Conservation (phyloP, 2,329 filamentous ascomycete genomes). For the Fusarium euwallaceae region DNA sequence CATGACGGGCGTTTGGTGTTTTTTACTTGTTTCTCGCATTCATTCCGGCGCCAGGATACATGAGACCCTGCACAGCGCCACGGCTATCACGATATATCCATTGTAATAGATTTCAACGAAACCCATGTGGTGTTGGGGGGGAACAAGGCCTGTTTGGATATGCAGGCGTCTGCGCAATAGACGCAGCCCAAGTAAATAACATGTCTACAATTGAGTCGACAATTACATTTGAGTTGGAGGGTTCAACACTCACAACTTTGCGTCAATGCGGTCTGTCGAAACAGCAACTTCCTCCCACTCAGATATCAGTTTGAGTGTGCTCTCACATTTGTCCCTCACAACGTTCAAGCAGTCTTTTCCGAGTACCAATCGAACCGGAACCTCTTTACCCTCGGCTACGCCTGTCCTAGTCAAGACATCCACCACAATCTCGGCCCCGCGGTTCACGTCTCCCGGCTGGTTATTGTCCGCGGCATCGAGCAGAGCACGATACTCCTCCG, state of each 20-base stretch:
- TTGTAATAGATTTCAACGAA: conserved; percentile 47
- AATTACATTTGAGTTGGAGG: neutral
- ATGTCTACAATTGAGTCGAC: neutral
- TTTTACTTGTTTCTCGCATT: conserved; percentile 41
- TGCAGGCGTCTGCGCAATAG: conserved; percentile 18
- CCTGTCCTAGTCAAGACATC: neutral
- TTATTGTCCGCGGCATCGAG: conserved; percentile 20
- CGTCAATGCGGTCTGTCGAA: conserved; percentile 41
- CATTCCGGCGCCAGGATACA: conserved; percentile 35
- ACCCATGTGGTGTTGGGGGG: conserved; percentile 32
- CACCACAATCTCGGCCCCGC: neutral
- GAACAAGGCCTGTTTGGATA: conserved; percentile 35
- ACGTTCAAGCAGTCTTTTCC: neutral
- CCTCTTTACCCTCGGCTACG: neutral
- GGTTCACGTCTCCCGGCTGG: conserved; percentile 9
- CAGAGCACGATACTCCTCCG: conserved; percentile 10
- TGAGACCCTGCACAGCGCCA: conserved; percentile 18
- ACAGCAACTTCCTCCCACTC: conserved; percentile 59
- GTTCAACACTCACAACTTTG: conserved; percentile 1
- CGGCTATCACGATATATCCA: conserved; percentile 38
- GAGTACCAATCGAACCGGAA: neutral
- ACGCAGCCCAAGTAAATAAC: conserved; percentile 24
- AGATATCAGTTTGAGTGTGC: conserved; percentile 58
- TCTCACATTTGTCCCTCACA: conserved; percentile 59
- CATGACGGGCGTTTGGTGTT: conserved; percentile 47